Conservation (phyloP, 192 early-diverging fungal species). For the Phycomyces nitens region DNA sequence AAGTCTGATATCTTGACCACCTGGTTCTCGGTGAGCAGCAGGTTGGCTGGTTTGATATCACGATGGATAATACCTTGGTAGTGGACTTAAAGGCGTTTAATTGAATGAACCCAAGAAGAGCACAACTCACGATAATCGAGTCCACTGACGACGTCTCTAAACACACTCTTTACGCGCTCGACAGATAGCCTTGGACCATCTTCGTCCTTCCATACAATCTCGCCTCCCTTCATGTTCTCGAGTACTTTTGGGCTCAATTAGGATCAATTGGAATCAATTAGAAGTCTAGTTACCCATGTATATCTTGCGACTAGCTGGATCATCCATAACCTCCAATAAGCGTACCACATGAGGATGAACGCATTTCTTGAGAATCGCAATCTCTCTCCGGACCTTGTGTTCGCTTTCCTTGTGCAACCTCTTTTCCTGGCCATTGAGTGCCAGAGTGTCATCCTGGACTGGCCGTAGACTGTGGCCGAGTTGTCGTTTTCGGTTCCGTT, state of each 20-base stretch:
- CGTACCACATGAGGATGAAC: constrained; percentile 88
- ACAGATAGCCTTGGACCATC: constrained; percentile 61
- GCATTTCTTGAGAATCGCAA: constrained; percentile 96
- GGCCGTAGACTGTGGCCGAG: constrained; percentile 13
- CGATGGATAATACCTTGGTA: constrained; percentile 94
- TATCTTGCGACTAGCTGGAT: constrained; percentile 84
- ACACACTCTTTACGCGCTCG: constrained; percentile 71
- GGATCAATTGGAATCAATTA: background rate
- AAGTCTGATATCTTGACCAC: constrained; percentile 98
- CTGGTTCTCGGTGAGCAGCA: constrained; percentile 70
- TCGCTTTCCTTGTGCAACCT: constrained; percentile 22
- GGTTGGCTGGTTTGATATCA: constrained; percentile 97
- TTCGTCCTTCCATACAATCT: constrained; percentile 82
- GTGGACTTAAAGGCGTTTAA: no score
- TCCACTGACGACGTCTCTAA: constrained; percentile 85
- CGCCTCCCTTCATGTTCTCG: constrained; percentile 91
- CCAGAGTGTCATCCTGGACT: constrained; percentile 32
- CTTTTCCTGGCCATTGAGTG: background rate
- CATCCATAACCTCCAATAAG: constrained; percentile 92
- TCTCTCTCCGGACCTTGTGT: constrained; percentile 91
- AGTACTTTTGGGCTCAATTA: constrained; percentile 44
- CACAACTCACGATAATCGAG: constrained; percentile 88
- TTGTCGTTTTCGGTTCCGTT: constrained; percentile 50
- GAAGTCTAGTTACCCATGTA: constrained; percentile 64
- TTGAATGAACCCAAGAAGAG: no score